Base-by-base conservation (phyloP, 257 asterid species). In the Jacaranda copaia region DNA sequence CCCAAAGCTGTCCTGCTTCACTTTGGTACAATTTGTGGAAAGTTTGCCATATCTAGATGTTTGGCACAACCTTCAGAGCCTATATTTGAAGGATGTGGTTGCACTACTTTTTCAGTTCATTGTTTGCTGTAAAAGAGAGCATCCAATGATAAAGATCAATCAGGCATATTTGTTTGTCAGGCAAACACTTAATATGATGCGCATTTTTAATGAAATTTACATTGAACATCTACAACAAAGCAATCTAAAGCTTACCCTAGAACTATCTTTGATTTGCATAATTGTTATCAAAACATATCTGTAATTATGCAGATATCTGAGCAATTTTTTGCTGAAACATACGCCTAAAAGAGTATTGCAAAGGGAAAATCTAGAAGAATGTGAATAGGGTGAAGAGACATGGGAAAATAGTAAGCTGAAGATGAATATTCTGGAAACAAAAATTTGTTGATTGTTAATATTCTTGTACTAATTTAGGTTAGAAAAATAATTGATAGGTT, bases 211-310 rank as follows among this genome's bases (percentile, higher is more conserved):
- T 39, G 19, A 43, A 43, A 14, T 65, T 12, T 38, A n/a, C 71
- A 40, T 8, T 42, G 71, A 42, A 43, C 48, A 40, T 65, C 7
- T 40, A n/a, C 76, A 16, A 25, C 32, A n/a, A 35, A 55, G 48
- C 38, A 66, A 71, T 39, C 63, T 13, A 71, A n/a, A 3, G 65
- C 65, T 18, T 39, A n/a, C 66, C 55, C 42, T 25, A 25, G 32
- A 25, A 25, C 32, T 25, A 5, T 56, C 48, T 18, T 1, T 40
- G 16, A 13, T 35, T 13, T 49, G 48, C 46, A 14, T 51, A 25
- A 51, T n/a, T 19, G 9, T 49, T 69, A 69, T 6, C 12, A 69
- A 69, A 49, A 20, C 19, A 20, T 13, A 25, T 68, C 19, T 12
- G 64, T 4, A 70, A 12, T 52, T 52, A 16, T 52, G 38, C 64